Evolutionary conservation across 768 basidiomycete genomes (phyloP).

Genomic region (Amyloporia xantha): DNA sequence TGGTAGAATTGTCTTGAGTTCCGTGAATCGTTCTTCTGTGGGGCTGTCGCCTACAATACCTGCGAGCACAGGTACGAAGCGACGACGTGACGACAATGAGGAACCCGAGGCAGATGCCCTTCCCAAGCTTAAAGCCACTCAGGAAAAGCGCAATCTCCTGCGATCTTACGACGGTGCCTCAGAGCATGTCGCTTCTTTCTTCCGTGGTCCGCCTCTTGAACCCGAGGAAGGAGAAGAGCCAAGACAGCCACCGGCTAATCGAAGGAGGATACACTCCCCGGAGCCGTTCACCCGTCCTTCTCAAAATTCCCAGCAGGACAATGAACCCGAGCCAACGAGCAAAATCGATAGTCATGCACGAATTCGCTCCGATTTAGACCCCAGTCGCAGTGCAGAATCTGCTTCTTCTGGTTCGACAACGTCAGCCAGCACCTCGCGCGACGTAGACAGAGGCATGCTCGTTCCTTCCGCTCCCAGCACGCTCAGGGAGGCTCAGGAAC

Average conservation of each 20-base stretch:
- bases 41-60: neutral
- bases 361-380: neutral
- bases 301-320: no score
- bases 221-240: slow-evolving; percentile 21
- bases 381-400: slow-evolving; percentile 1
- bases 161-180: slow-evolving; percentile 48
- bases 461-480: neutral
- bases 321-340: neutral
- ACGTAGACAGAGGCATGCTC: neutral
- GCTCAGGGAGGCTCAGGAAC: slow-evolving; percentile 32
- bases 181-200: slow-evolving; percentile 42
- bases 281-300: no score
- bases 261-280: slow-evolving; percentile 13
- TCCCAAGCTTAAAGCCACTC: neutral
- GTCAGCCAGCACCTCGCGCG: slow-evolving; percentile 1
- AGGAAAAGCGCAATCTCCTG: slow-evolving; percentile 4
- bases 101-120: neutral
- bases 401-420: neutral
- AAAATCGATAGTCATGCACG: neutral
- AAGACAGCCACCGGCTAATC: slow-evolving; percentile 20
- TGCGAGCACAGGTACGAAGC: slow-evolving; percentile 24
- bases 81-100: slow-evolving; percentile 43
- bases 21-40: neutral
- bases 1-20: no score
- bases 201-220: slow-evolving; percentile 32